phyloP scores from a whole-genome alignment of 345 rosid genomes.

The Bruguiera sexangula region DNA sequence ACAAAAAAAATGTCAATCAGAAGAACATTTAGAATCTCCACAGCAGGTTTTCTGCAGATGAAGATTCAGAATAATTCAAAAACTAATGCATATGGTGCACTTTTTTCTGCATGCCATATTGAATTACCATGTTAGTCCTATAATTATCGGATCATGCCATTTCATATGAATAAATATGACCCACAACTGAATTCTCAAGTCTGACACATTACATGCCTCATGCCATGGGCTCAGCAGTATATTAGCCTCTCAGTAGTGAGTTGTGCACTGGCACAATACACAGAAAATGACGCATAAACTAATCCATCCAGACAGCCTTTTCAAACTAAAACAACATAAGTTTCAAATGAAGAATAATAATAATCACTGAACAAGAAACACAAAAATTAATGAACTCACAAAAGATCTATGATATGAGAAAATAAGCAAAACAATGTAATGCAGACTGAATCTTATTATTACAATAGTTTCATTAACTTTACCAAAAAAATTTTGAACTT shows the following conservation, averaged over 20 bases:
- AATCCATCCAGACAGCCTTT: not conserved
- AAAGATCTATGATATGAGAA: too few species aligned
- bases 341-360: not conserved
- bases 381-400: not conserved
- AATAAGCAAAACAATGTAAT: not conserved
- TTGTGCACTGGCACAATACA: not conserved
- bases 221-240: not conserved
- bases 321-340: too few species aligned
- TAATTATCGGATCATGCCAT: not conserved
- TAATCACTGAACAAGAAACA: not conserved
- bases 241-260: not conserved
- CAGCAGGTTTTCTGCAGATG: not conserved
- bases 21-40: not conserved
- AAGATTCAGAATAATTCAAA: not conserved
- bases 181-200: not conserved
- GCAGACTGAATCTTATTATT: not conserved
- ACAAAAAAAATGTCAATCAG: not conserved
- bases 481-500: too few species aligned
- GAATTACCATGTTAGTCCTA: not conserved
- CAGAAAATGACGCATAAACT: not conserved
- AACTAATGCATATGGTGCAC: not conserved
- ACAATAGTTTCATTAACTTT: too few species aligned
- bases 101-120: not conserved
- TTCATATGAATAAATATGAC: not conserved
- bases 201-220: not conserved